Evolutionary conservation across 176 grass and related monocot genomes (phyloP), one percentile per base, ranked within the genome.

Genomic region (Urochloa ruziziensis): DNA sequence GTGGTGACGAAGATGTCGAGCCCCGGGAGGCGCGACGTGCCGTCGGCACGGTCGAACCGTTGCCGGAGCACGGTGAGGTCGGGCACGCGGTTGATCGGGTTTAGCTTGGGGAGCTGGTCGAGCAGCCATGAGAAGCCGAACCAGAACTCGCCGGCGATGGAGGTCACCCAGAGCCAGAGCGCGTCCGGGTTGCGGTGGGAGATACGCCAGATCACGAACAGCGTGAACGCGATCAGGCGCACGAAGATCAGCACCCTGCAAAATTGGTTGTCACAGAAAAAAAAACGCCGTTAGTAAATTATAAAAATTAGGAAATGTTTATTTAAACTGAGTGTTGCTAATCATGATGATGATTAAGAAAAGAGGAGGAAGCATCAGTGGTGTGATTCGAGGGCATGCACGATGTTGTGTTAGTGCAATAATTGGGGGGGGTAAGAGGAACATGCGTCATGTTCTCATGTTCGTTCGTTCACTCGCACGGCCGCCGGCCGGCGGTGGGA

Each of bases 141-240:
- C 95, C 95, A 98, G 63, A 93, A 88, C 84, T 98, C 95, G 27
- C 95, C 94, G 8, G 90, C 87, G 78, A 98, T 82, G 1, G 95
- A 98, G 8, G 91, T 98, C 47, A 89, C 92, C 95, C 95, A 98
- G 58, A 98, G 90, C 95, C 95, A 98, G 70, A 84, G 63, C n/a
- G 95, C 95, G 53, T 98, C 95, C 6, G 88, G 78, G 79, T 98
- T 98, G 48, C 91, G 87, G 83, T 94, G 90, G 29, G 39, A 52
- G 66, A 98, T 77, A 40, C 95, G 90, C 95, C 95, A 98, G 56
- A 90, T 75, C 56, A 98, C 90, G 75, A 93, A 98, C 62, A 98
- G 84, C 0, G 66, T 59, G 67, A 98, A 90, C 18, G 82, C 86
- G 65, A 87, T 74, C 65, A 98, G 83, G 0, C 95, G 90, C 1